Evolutionary conservation across 2,329 filamentous ascomycete genomes (phyloP).

Genomic region (Talaromyces sp.): DNA sequence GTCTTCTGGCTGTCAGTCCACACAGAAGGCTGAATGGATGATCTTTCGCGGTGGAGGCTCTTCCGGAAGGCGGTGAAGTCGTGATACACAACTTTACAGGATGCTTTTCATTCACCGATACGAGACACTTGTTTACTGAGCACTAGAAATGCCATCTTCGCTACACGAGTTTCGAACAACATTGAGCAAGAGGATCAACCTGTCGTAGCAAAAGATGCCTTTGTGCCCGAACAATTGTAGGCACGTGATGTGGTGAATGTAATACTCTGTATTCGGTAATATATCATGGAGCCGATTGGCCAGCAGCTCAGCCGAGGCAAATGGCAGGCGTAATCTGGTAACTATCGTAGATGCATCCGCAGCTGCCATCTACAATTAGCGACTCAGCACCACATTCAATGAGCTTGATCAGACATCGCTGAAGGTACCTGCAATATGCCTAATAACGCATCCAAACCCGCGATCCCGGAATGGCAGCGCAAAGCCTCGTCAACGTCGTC

Average conservation of each 20-base stretch:
- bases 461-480: conserved; percentile 18
- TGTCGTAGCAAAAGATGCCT: background rate
- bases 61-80: conserved; percentile 2
- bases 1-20: background rate
- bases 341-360: background rate
- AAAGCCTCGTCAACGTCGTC: conserved; percentile 1
- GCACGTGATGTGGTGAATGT: background rate
- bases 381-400: background rate
- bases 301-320: conserved; percentile 6
- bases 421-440: conserved; percentile 3
- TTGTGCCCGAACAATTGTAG: background rate
- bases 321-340: background rate
- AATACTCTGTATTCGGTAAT: background rate
- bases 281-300: background rate
- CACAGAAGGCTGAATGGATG: background rate
- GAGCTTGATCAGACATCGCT: background rate
- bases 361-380: background rate
- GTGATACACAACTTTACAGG: background rate
- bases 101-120: background rate
- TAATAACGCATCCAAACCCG: conserved; percentile 4
- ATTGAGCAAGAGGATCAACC: background rate
- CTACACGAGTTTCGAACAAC: background rate
- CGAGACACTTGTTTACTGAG: background rate
- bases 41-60: background rate
- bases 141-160: background rate